phyloP scores from a whole-genome alignment of 768 basidiomycete species.

The Lactarius pseudohatsudake region DNA sequence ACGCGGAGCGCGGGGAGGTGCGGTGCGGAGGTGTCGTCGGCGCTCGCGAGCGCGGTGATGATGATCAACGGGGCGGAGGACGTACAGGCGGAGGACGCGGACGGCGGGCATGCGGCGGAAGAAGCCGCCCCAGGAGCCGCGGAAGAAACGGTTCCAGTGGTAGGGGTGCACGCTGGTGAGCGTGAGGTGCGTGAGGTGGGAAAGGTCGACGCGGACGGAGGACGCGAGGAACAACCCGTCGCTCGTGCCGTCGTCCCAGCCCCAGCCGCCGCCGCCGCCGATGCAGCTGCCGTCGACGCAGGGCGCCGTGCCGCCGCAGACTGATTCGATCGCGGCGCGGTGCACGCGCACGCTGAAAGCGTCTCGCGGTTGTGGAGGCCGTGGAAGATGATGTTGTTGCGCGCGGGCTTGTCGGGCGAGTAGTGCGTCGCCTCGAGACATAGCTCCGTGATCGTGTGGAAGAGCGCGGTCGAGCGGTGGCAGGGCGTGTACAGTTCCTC shows the following conservation, averaged over 20 bases:
- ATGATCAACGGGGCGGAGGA: neutral
- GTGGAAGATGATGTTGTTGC: slow-evolving; percentile 23
- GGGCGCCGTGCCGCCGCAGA: slow-evolving; percentile 5
- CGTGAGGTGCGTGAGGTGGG: slow-evolving; percentile 19
- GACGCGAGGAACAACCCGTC: slow-evolving; percentile 14
- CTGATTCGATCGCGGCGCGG: neutral
- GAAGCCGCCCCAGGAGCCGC: slow-evolving; percentile 9
- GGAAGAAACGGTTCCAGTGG: slow-evolving; percentile 20
- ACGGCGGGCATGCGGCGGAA: slow-evolving; percentile 3
- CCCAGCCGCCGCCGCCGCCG: neutral
- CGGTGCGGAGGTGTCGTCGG: neutral
- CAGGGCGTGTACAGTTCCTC: slow-evolving; percentile 6
- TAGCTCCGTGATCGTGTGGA: slow-evolving; percentile 12
- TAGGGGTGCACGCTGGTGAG: slow-evolving; percentile 14
- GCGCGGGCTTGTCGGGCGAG: slow-evolving; percentile 6
- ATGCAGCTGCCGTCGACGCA: too few relatives aligned
- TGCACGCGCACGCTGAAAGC: slow-evolving; percentile 14
- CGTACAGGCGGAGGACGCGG: slow-evolving; percentile 10
- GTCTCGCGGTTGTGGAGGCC: slow-evolving; percentile 14
- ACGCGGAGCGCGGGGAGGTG: slow-evolving; percentile 8
- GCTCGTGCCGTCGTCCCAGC: neutral
- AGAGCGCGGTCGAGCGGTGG: slow-evolving; percentile 4
- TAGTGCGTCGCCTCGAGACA: slow-evolving; percentile 17
- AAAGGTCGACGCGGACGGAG: slow-evolving; percentile 8
- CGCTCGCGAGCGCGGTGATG: slow-evolving; percentile 1